Conservation (phyloP, 192 early-diverging fungal species). For the Spizellomyces sp. region DNA sequence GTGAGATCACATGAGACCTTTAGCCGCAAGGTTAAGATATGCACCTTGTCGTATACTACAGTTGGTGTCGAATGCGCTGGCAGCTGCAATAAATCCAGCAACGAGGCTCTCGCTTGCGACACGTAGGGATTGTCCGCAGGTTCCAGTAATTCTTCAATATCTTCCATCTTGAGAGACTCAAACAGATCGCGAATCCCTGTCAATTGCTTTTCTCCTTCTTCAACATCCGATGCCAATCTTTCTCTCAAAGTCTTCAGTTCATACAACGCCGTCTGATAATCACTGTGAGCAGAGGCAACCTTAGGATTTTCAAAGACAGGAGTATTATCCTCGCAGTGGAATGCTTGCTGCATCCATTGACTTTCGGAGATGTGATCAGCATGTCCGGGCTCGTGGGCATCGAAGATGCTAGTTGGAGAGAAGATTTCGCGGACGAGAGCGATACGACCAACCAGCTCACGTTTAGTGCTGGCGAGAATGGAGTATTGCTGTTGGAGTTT, state of each 20-base stretch:
- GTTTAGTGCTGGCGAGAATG: neutral
- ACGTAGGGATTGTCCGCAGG: neutral
- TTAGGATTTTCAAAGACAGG: slow-evolving; percentile 12
- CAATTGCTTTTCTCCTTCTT: slow-evolving; percentile 2
- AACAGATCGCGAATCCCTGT: neutral
- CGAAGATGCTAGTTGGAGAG: slow-evolving; percentile 16
- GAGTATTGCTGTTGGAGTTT: neutral
- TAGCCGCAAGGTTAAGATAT: too few species aligned
- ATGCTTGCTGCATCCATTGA: slow-evolving; percentile 34
- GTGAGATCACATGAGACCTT: too few species aligned
- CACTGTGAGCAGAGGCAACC: slow-evolving; percentile 7
- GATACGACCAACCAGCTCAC: slow-evolving; percentile 13
- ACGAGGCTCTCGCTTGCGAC: neutral
- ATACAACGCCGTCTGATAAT: slow-evolving; percentile 5
- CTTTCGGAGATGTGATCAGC: slow-evolving; percentile 21
- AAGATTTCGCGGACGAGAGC: slow-evolving; percentile 20
- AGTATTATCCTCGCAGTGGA: slow-evolving; percentile 21
- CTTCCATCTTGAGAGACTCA: neutral
- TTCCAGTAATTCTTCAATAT: neutral
- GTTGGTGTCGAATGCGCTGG: neutral
- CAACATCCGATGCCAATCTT: neutral
- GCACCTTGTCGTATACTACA: too few species aligned
- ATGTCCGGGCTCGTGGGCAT: neutral
- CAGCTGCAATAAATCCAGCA: slow-evolving; percentile 7
- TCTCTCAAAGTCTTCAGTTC: neutral